Percentiles rank a stretch among this genome's conserved stretches.
Evolutionary conservation across 495 filamentous ascomycete species (phyloP).

Genomic region (Penicillium lagena): DNA sequence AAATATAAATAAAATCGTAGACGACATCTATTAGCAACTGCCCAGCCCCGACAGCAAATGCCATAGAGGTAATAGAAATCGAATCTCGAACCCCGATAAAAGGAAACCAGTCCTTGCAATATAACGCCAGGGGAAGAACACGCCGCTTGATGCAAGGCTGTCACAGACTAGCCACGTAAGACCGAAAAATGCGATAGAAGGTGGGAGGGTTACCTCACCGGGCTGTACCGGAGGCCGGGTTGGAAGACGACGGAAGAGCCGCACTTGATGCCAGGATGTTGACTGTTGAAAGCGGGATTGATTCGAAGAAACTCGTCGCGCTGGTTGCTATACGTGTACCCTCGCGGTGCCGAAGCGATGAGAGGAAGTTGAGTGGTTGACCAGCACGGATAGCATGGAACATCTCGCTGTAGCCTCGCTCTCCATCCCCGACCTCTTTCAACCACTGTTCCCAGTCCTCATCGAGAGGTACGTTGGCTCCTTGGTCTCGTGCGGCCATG

Average conservation of each 20-base stretch:
- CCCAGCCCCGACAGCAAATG: too few relatives aligned
- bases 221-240: conserved; percentile 9
- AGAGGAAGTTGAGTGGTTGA: conserved; percentile 27
- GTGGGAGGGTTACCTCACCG: conserved; percentile 17
- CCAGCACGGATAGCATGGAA: conserved; percentile 34
- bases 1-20: too few relatives aligned
- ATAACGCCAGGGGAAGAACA: too few relatives aligned
- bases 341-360: conserved; percentile 11
- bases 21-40: too few relatives aligned
- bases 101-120: too few relatives aligned
- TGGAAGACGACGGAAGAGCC: conserved; percentile 7
- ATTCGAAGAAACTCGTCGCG: conserved; percentile 9
- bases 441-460: conserved; percentile 83
- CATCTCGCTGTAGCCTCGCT: conserved; percentile 32
- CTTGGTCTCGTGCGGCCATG: conserved; percentile 57
- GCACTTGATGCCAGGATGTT: conserved; percentile 5
- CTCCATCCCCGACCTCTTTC: conserved; percentile 68
- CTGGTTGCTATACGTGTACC: conserved; percentile 11
- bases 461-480: conserved; percentile 60
- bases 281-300: conserved; percentile 11
- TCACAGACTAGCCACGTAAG: too few relatives aligned
- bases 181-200: conserved; percentile 11
- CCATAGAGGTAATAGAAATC: too few relatives aligned
- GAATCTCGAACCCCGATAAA: too few relatives aligned
- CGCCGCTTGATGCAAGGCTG: too few relatives aligned